A percentile compares a stretch with the other conserved stretches of the same genome.
phyloP scores from a whole-genome alignment of 2,329 filamentous ascomycete species.

The Talaromyces verruculosus region DNA sequence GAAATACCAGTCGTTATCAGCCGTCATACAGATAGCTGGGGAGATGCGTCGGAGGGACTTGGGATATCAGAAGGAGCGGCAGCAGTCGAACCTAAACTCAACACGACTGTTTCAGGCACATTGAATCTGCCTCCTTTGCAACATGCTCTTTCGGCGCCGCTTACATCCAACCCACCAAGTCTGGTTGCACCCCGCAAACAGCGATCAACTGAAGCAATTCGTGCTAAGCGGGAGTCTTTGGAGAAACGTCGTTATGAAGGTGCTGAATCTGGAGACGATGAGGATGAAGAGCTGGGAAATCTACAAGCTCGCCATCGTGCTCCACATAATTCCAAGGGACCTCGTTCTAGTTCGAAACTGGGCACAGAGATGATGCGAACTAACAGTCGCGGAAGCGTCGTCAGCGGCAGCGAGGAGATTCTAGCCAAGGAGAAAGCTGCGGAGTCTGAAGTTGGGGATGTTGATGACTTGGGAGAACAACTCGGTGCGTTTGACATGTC shows the following conservation, averaged over 20 bases:
- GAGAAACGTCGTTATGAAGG: conserved; percentile 73
- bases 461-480: conserved; percentile 31
- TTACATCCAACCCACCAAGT: conserved; percentile 8
- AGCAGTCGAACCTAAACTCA: conserved; percentile 26
- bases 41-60: conserved; percentile 63
- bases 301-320: conserved; percentile 52
- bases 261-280: conserved; percentile 87
- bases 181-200: conserved; percentile 55
- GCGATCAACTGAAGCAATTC: conserved; percentile 71
- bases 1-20: conserved; percentile 75
- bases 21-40: conserved; percentile 76
- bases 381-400: conserved; percentile 84
- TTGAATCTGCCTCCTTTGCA: conserved; percentile 53
- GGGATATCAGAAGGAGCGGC: conserved; percentile 67
- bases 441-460: conserved; percentile 23
- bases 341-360: conserved; percentile 78
- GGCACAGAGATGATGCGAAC: conserved; percentile 98
- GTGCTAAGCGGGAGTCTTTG: conserved; percentile 70
- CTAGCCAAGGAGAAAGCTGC: conserved; percentile 34
- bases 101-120: conserved; percentile 31
- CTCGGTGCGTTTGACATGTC: conserved; percentile 38
- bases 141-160: conserved; percentile 64
- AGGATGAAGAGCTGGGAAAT: conserved; percentile 80
- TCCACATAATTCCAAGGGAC: conserved; percentile 50
- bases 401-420: conserved; percentile 46